A percentile compares a stretch with the other conserved stretches of the same genome.
These are phyloP conservation scores for Leccinum rimulosum DNA, from an alignment of 768 basidiomycete species.

Conservation along the genomic window DNA sequence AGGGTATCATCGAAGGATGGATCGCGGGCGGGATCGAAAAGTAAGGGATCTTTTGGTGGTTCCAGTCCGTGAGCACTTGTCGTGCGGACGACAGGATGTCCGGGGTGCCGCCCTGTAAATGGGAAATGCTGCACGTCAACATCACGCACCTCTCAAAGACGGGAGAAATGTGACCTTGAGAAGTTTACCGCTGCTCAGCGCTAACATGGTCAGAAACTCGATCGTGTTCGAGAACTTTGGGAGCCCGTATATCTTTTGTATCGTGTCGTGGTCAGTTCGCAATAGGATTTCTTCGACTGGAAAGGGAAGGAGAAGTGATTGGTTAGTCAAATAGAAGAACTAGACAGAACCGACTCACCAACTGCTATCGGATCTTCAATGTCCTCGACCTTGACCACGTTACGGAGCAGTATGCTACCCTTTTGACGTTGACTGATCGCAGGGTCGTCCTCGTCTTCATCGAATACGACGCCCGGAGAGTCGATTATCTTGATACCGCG, in stretches of 20 bases:
- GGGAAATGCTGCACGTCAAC: background rate
- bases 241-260: constrained; percentile 84
- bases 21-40: constrained; percentile 43
- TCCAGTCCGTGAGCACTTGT: constrained; percentile 88
- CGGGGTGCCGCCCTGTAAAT: constrained; percentile 78
- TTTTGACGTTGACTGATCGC: constrained; percentile 10
- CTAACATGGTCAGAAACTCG: constrained; percentile 89
- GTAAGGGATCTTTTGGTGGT: constrained; percentile 92
- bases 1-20: too few species aligned
- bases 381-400: constrained; percentile 88
- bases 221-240: constrained; percentile 69
- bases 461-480: too few species aligned
- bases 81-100: constrained; percentile 82
- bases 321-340: too few species aligned
- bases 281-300: constrained; percentile 84
- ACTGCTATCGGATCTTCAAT: constrained; percentile 88
- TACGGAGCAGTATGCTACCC: constrained; percentile 71
- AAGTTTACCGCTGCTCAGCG: constrained; percentile 77
- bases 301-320: background rate
- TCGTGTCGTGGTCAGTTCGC: constrained; percentile 62
- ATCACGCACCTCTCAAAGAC: background rate
- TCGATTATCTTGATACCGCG: constrained; percentile 74
- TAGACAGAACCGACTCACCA: constrained; percentile 46
- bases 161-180: constrained; percentile 57
- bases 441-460: too few species aligned